Evolutionary conservation across 805 yeast genomes (phyloP), one percentile per base, ranked within the genome.

Genomic region (Suhomyces vadensis): DNA sequence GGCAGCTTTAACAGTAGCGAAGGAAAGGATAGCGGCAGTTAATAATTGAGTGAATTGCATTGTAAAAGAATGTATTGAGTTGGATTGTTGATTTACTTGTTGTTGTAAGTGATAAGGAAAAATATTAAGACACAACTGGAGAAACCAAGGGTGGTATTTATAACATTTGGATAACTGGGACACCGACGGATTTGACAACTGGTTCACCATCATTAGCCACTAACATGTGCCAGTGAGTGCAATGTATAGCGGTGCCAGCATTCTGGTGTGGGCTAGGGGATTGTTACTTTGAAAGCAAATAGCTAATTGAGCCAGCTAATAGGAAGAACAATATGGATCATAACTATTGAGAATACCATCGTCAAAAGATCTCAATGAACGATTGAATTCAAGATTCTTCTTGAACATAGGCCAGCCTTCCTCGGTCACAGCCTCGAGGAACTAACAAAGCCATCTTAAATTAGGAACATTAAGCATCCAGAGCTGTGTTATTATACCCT

Each of bases 1-100:
- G 21, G 49, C 64, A 37, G 61, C 60, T 16, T 42, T 37, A 19
- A 47, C 53, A 38, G 41, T 49, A 22, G 52, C 53, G 23, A 53
- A 42, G 17, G 50, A 45, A 33, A 57, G 48, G 31, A 54, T 47
- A 39, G 57, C 52, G 19, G 50, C 41, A 10, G 55, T 26, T 35
- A 45, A 38, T 16, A 40, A 22, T 40, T 40, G 42, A 14, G 42
- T 11, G 27, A 29, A 40, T 40, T 40, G 43, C 43, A 40, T 40
- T 40, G 23, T 13, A 31, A 40, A 31, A 19, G 41, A 23, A 24
- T 38, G 41, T 21, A 38, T 20, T 33, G 33, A 33, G 11, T 20
- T 11, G 37, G 37, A 19, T 17, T 11, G 17, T 19, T 33, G 22
- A 20, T 14, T 19, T 27, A 27, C 31, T 27, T 27, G 31, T 27